Conservation (phyloP, 2,329 filamentous ascomycete genomes). For the Pseudocercospora musae region DNA sequence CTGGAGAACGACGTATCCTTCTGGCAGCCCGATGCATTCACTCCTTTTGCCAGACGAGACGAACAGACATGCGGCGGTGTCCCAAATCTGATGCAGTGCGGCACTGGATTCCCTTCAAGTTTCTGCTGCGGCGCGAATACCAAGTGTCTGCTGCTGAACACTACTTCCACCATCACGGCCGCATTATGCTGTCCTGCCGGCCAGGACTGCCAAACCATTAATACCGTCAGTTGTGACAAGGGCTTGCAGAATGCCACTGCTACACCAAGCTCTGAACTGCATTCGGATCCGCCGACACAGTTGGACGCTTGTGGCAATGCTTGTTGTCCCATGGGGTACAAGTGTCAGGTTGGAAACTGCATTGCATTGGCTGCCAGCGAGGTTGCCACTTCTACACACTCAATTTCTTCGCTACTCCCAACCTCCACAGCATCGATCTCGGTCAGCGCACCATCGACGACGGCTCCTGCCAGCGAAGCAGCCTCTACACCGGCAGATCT, state of each 20-base stretch:
- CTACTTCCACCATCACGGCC: conserved; percentile 64
- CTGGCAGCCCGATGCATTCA: conserved; percentile 19
- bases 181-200: conserved; percentile 67
- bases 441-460: conserved; percentile 41
- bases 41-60: conserved; percentile 24
- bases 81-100: conserved; percentile 51
- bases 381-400: background rate
- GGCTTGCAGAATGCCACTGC: conserved; percentile 57
- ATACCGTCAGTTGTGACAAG: conserved; percentile 63
- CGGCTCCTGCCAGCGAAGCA: conserved; percentile 26
- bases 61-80: conserved; percentile 50
- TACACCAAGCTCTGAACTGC: conserved; percentile 59
- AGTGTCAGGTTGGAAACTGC: conserved; percentile 61
- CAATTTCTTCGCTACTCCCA: background rate
- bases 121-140: conserved; percentile 63
- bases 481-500: conserved; percentile 7
- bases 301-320: conserved; percentile 56
- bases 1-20: conserved; percentile 12
- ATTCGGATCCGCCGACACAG: conserved; percentile 59
- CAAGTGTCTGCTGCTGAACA: conserved; percentile 57
- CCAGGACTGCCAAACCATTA: conserved; percentile 57
- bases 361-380: conserved; percentile 32
- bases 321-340: conserved; percentile 73
- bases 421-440: conserved; percentile 9
- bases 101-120: conserved; percentile 54